phyloP scores from a whole-genome alignment of 352 stramenopile species.

The Phytophthora uliginosa region DNA sequence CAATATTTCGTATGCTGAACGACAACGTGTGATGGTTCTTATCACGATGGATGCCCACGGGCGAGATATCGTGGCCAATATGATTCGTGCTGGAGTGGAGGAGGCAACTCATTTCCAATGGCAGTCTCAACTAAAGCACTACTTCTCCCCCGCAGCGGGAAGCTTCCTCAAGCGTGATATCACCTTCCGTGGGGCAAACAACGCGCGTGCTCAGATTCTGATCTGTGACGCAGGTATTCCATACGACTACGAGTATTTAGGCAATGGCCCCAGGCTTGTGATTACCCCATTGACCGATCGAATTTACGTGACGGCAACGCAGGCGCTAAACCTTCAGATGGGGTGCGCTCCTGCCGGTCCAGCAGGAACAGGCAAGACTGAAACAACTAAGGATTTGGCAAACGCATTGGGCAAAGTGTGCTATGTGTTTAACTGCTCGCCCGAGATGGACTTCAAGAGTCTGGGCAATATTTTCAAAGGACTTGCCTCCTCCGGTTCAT shows the following conservation, averaged over 20 bases:
- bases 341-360: conserved; percentile 84
- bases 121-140: conserved; percentile 97
- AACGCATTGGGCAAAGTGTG: conserved; percentile 96
- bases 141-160: conserved; percentile 89
- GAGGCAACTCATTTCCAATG: conserved; percentile 93
- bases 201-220: conserved; percentile 85
- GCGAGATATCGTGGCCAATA: conserved; percentile 96
- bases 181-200: conserved; percentile 86
- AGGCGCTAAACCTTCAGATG: conserved; percentile 95
- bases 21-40: conserved; percentile 95
- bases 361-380: conserved; percentile 95
- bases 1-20: conserved; percentile 93
- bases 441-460: conserved; percentile 97
- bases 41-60: conserved; percentile 97
- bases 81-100: conserved; percentile 92
- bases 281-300: conserved; percentile 97
- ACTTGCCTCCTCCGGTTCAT: conserved; percentile 94
- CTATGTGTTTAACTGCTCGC: conserved; percentile 97
- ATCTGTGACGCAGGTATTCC: conserved; percentile 95
- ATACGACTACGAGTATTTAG: conserved; percentile 98
- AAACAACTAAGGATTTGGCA: conserved; percentile 97
- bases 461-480: conserved; percentile 99
- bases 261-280: conserved; percentile 95
- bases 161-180: conserved; percentile 94
- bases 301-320: conserved; percentile 97